A percentile compares a stretch with the other conserved stretches of the same genome.
Conservation (phyloP, 257 asterid genomes). For the Fraxinus cuspidata region DNA sequence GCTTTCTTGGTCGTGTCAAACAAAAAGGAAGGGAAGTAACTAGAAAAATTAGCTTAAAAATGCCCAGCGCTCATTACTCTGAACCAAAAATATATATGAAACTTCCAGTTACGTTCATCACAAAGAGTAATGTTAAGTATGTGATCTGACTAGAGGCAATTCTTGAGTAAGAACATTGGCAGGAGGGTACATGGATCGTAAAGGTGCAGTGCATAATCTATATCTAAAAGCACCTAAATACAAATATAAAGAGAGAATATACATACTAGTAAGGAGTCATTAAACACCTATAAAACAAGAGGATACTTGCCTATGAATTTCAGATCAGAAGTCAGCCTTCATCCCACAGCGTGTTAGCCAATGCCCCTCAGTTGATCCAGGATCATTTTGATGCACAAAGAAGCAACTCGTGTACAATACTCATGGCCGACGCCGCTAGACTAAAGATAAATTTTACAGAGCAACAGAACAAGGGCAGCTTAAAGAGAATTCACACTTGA, state of each 20-base stretch:
- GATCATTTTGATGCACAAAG: constrained; percentile 23
- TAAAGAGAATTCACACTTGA: constrained; percentile 2
- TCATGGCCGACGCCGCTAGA: constrained; percentile 26
- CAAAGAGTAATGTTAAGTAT: not conserved
- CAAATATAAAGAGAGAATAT: not conserved
- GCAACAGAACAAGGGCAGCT: constrained; percentile 20
- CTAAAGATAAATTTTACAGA: constrained; percentile 24
- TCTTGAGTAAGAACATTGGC: not conserved
- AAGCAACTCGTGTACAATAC: constrained; percentile 25
- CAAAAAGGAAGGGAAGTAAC: not conserved
- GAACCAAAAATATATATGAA: not conserved
- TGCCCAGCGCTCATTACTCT: not conserved
- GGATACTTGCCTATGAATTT: constrained; percentile 49
- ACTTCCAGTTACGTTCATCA: not conserved
- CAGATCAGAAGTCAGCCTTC: constrained; percentile 22
- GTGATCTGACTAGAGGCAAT: not conserved
- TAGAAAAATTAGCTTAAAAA: not conserved
- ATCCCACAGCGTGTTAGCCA: constrained; percentile 26
- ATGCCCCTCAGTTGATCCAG: constrained; percentile 33
- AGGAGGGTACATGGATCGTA: not conserved
- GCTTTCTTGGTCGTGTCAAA: not conserved
- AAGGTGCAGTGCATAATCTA: not conserved
- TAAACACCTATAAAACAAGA: constrained; percentile 27
- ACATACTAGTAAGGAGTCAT: constrained; percentile 2
- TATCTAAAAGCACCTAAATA: not conserved